These are phyloP conservation scores for Podospora sp. DNA, from an alignment of 495 filamentous ascomycete species.

Conservation along the genomic window DNA sequence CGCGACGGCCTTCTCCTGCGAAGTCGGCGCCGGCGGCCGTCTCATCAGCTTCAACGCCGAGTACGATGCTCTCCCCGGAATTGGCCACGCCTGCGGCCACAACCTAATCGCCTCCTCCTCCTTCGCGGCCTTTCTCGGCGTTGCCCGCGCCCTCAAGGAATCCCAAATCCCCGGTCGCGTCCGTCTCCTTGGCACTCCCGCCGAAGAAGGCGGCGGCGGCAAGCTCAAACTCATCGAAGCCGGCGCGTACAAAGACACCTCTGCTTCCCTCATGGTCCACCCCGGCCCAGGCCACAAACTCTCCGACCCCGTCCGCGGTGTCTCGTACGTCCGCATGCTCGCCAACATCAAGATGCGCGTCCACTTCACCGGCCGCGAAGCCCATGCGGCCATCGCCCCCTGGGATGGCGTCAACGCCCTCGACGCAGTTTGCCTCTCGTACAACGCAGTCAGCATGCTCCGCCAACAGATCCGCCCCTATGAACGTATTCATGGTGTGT, in stretches of 20 bases:
- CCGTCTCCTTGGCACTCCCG: slow-evolving; percentile 67
- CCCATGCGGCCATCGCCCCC: slow-evolving; percentile 63
- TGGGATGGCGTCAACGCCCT: slow-evolving; percentile 69
- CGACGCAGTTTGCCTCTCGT: slow-evolving; percentile 62
- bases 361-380: slow-evolving; percentile 51
- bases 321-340: slow-evolving; percentile 50
- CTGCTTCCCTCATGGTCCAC: slow-evolving; percentile 59
- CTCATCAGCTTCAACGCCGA: slow-evolving; percentile 60
- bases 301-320: slow-evolving; percentile 26
- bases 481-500: slow-evolving; percentile 38
- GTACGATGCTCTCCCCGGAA: slow-evolving; percentile 52
- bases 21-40: slow-evolving; percentile 52
- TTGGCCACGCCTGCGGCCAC: slow-evolving; percentile 60
- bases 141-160: slow-evolving; percentile 53
- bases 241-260: slow-evolving; percentile 52
- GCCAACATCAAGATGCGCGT: slow-evolving; percentile 56
- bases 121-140: slow-evolving; percentile 60
- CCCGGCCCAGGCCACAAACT: slow-evolving; percentile 46
- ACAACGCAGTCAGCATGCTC: slow-evolving; percentile 63
- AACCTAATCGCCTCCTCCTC: slow-evolving; percentile 69
- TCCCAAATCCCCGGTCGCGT: slow-evolving; percentile 57
- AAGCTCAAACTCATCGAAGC: slow-evolving; percentile 54
- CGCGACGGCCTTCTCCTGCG: slow-evolving; percentile 56
- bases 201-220: slow-evolving; percentile 62
- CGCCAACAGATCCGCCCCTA: slow-evolving; percentile 59